Percentiles rank a stretch among this genome's conserved stretches.
Conservation (phyloP, 345 rosid genomes). For the Corymbia maculata region DNA sequence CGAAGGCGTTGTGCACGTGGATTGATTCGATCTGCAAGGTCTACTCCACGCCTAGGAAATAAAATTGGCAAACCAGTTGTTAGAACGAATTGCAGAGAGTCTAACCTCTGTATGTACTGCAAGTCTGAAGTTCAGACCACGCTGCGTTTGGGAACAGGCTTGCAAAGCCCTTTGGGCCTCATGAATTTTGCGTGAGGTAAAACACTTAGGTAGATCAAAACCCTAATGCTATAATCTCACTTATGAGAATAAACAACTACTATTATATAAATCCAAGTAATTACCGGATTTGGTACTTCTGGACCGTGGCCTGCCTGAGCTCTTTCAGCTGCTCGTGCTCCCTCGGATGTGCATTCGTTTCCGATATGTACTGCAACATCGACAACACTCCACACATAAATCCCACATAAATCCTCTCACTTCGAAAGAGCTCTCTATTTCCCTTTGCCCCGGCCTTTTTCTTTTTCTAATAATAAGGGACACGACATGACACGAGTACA, state of each 20-base stretch:
- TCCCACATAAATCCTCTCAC: too few species aligned
- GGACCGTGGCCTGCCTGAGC: constrained; percentile 26
- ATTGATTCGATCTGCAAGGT: neutral
- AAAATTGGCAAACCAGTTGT: neutral
- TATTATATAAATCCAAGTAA: neutral
- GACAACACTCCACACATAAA: too few species aligned
- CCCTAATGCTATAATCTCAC: too few species aligned
- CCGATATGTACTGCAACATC: constrained; percentile 18
- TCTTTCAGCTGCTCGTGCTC: constrained; percentile 36
- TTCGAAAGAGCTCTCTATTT: too few species aligned
- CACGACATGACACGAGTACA: too few species aligned
- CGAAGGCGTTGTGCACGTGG: neutral
- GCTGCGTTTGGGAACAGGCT: too few species aligned
- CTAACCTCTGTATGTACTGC: neutral
- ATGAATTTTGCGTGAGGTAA: neutral
- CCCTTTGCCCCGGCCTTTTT: too few species aligned
- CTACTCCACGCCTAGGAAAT: neutral
- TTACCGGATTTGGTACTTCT: constrained; percentile 10
- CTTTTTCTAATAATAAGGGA: too few species aligned
- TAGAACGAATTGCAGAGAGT: neutral
- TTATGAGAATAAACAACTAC: neutral
- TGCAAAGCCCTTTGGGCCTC: too few species aligned
- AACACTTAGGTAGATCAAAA: neutral
- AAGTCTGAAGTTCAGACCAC: too few species aligned
- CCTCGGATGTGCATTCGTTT: constrained; percentile 35